phyloP scores from a whole-genome alignment of 331 rosid genomes.

The Quercus phellos region DNA sequence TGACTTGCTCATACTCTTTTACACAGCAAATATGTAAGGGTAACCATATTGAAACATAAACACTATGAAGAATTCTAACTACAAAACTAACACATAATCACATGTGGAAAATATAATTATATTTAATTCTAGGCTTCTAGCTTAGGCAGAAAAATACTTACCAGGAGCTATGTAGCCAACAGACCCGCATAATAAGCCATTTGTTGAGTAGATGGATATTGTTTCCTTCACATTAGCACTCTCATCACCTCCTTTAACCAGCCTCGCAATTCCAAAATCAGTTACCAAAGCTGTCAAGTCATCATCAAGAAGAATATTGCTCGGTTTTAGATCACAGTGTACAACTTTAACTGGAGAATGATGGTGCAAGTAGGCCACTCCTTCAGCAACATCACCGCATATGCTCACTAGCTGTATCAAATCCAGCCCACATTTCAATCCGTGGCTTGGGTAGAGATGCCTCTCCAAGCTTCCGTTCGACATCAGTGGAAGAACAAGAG shows the following conservation, averaged over 20 bases:
- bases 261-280: slow-evolving; percentile 86
- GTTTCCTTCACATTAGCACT: slow-evolving; percentile 21
- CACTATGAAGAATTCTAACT: no score
- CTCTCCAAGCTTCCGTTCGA: slow-evolving; percentile 80
- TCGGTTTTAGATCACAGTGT: slow-evolving; percentile 93
- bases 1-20: no score
- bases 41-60: no score
- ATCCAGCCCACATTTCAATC: slow-evolving; percentile 38
- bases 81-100: no score
- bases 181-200: slow-evolving; percentile 78
- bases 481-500: slow-evolving; percentile 87
- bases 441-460: slow-evolving; percentile 55
- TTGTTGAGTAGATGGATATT: slow-evolving; percentile 52
- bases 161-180: slow-evolving; percentile 95
- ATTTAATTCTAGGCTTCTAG: not conserved
- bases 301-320: slow-evolving; percentile 78
- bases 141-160: slow-evolving; percentile 19
- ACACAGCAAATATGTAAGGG: no score
- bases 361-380: slow-evolving; percentile 81
- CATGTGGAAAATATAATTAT: not conserved
- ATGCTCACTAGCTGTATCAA: slow-evolving; percentile 68
- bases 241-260: slow-evolving; percentile 42
- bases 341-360: slow-evolving; percentile 72
- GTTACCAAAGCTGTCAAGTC: slow-evolving; percentile 81
- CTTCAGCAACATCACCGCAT: slow-evolving; percentile 86